Conservation (phyloP, 768 basidiomycete species). For the Leccinum barrowsii region DNA sequence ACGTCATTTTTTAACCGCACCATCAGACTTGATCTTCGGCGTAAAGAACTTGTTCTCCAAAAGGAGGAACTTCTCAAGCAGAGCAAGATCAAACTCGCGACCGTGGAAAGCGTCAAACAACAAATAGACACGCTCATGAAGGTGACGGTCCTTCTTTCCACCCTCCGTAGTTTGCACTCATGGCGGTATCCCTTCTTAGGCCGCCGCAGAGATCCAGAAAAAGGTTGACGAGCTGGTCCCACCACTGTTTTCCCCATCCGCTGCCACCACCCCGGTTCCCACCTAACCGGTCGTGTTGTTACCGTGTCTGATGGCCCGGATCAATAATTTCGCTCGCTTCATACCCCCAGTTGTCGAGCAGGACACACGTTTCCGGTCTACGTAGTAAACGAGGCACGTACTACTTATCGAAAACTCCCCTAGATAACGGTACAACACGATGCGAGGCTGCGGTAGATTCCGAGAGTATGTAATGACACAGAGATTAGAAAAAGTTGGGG, state of each 20-base stretch:
- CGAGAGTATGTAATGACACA: conserved; percentile 20
- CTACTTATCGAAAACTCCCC: conserved; percentile 17
- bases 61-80: conserved; percentile 82
- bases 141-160: conserved; percentile 35
- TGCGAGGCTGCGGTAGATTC: conserved; percentile 20
- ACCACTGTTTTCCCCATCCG: conserved; percentile 33
- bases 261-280: conserved; percentile 27
- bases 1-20: neutral
- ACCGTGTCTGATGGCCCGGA: neutral
- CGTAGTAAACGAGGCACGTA: conserved; percentile 10
- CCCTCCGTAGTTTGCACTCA: conserved; percentile 8
- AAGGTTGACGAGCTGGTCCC: conserved; percentile 68
- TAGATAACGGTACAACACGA: conserved; percentile 33
- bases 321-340: conserved; percentile 6
- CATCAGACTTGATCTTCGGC: conserved; percentile 65
- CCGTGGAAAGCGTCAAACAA: conserved; percentile 73
- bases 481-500: conserved; percentile 16
- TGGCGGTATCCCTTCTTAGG: conserved; percentile 37
- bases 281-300: conserved; percentile 8
- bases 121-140: conserved; percentile 78
- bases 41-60: conserved; percentile 61
- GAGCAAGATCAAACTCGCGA: conserved; percentile 67
- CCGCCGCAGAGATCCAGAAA: conserved; percentile 69
- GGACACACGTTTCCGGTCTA: neutral
- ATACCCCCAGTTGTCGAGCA: conserved; percentile 6